Conservation (phyloP, 768 basidiomycete species). For the Rhizopogon vesiculosus region DNA sequence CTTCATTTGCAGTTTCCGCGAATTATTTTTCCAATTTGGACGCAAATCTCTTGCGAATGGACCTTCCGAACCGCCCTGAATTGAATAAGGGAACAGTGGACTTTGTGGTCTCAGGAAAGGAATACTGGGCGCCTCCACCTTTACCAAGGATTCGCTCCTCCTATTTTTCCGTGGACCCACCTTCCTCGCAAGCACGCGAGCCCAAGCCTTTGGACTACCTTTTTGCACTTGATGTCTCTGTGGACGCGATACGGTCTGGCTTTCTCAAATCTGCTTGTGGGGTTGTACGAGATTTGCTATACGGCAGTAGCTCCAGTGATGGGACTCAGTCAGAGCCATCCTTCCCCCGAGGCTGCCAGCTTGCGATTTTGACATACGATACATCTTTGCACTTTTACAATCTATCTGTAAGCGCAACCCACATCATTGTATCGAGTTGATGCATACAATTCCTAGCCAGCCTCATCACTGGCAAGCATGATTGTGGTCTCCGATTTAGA, state of each 20-base stretch:
- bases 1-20: constrained; percentile 48
- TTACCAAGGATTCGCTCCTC: constrained; percentile 47
- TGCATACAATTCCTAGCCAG: constrained; percentile 25
- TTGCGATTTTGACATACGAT: constrained; percentile 88
- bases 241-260: constrained; percentile 61
- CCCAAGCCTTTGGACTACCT: constrained; percentile 71
- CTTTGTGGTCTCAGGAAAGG: constrained; percentile 66
- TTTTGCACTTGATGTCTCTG: constrained; percentile 86
- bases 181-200: constrained; percentile 37
- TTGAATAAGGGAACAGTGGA: constrained; percentile 90
- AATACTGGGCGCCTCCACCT: constrained; percentile 83
- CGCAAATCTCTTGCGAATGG: constrained; percentile 68
- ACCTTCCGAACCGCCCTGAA: constrained; percentile 80
- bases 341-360: constrained; percentile 47
- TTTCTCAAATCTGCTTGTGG: constrained; percentile 65
- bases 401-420: constrained; percentile 58
- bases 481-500: constrained; percentile 84
- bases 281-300: constrained; percentile 58
- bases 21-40: constrained; percentile 87
- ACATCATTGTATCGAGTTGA: constrained; percentile 4
- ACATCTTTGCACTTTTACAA: constrained; percentile 82
- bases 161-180: constrained; percentile 49
- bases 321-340: constrained; percentile 42
- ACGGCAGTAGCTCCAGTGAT: constrained; percentile 42
- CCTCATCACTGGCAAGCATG: constrained; percentile 53